A percentile compares a stretch with the other conserved stretches of the same genome.
These are phyloP conservation scores for Gynostemma pentaphyllum DNA, from an alignment of 306 rosid species.

Conservation along the genomic window DNA sequence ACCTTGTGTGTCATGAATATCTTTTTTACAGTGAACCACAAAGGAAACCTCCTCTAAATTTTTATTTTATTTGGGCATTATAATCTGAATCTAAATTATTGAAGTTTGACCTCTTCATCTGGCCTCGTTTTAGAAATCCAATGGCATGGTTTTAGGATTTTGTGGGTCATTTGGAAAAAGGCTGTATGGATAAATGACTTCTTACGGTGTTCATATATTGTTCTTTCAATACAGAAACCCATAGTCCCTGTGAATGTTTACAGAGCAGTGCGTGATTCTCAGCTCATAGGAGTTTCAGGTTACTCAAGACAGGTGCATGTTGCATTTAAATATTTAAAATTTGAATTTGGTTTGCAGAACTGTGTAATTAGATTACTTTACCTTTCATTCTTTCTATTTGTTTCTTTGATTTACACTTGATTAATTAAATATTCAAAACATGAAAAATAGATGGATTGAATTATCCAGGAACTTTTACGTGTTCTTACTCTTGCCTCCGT, in stretches of 20 bases:
- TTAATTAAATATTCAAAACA: neutral
- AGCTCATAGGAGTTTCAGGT: constrained; percentile 89
- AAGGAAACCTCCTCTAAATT: too few relatives aligned
- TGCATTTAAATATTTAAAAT: neutral
- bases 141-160: too few relatives aligned
- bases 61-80: too few relatives aligned
- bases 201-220: constrained; percentile 12
- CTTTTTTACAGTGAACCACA: too few relatives aligned
- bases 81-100: too few relatives aligned
- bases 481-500: constrained; percentile 12
- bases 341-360: neutral
- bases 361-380: neutral
- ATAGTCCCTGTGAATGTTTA: constrained; percentile 65
- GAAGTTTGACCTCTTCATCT: too few relatives aligned
- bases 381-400: neutral
- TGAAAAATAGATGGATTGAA: neutral
- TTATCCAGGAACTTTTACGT: neutral
- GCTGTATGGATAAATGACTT: constrained; percentile 10
- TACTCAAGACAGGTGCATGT: constrained; percentile 78
- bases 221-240: constrained; percentile 63
- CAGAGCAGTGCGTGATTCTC: constrained; percentile 76
- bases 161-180: constrained; percentile 9
- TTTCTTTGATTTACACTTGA: neutral
- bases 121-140: too few relatives aligned
- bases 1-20: too few relatives aligned